A percentile compares a stretch with the other conserved stretches of the same genome.
phyloP scores from a whole-genome alignment of 2,329 filamentous ascomycete species.

The Ceratocystiopsis brevicomis region DNA sequence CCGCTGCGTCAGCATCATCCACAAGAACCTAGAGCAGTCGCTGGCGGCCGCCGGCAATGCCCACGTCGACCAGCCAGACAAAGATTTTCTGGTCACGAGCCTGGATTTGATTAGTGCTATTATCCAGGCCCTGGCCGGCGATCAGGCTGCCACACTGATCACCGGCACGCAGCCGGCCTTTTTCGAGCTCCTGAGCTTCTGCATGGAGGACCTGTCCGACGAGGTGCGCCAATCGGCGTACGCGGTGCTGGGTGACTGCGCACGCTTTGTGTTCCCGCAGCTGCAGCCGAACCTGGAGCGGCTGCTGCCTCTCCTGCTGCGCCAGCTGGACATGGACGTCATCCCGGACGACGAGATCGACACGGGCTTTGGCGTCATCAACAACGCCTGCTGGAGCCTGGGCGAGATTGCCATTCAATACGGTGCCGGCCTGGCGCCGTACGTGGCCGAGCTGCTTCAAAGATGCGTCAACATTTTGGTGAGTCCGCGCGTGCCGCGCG shows the following conservation, averaged over 20 bases:
- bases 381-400: constrained; percentile 94
- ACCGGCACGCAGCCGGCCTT: constrained; percentile 59
- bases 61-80: constrained; percentile 62
- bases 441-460: constrained; percentile 56
- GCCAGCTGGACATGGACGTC: constrained; percentile 67
- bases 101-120: constrained; percentile 84
- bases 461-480: constrained; percentile 67
- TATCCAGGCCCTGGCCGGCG: constrained; percentile 65
- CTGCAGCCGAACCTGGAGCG: constrained; percentile 54
- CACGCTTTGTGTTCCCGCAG: constrained; percentile 76
- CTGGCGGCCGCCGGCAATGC: constrained; percentile 50
- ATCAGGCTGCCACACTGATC: constrained; percentile 60
- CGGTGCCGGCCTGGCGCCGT: constrained; percentile 56
- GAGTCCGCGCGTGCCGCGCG: constrained; percentile 68
- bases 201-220: constrained; percentile 78
- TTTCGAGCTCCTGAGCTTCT: constrained; percentile 78
- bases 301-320: constrained; percentile 65
- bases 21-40: constrained; percentile 71
- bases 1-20: constrained; percentile 79
- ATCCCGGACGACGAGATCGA: constrained; percentile 66
- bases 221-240: constrained; percentile 95
- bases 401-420: constrained; percentile 80
- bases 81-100: constrained; percentile 92
- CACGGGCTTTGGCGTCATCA: constrained; percentile 76
- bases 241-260: constrained; percentile 82